Percentiles rank a stretch among this genome's conserved stretches.
Conservation (phyloP, 306 rosid species). For the Parietaria judaica region DNA sequence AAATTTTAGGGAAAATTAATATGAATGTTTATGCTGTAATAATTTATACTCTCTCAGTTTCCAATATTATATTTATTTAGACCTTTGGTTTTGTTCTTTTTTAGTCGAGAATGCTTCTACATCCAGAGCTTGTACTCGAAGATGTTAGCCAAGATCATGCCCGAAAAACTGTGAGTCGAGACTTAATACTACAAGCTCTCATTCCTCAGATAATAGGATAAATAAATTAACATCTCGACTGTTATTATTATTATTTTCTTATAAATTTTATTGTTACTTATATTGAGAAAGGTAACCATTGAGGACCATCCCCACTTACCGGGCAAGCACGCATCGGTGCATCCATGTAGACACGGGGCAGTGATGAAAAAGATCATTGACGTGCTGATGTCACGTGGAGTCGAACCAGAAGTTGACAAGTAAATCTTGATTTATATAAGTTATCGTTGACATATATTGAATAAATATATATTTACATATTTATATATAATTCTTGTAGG, state of each 20-base stretch:
- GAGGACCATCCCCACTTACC: slow-evolving; percentile 93
- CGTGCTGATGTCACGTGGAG: slow-evolving; percentile 90
- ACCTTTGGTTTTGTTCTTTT: too few relatives aligned
- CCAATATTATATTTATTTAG: too few relatives aligned
- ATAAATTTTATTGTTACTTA: too few relatives aligned
- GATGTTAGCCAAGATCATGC: slow-evolving; percentile 99
- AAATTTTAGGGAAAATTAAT: too few relatives aligned
- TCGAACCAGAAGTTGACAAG: slow-evolving; percentile 98
- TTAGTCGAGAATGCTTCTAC: slow-evolving; percentile 87
- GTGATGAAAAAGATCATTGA: slow-evolving; percentile 97
- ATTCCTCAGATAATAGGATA: not conserved
- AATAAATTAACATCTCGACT: not conserved
- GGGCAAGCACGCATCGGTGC: slow-evolving; percentile 95
- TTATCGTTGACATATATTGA: not conserved
- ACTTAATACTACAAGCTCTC: not conserved
- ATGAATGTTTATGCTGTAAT: too few relatives aligned
- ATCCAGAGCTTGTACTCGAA: slow-evolving; percentile 85
- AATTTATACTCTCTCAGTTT: too few relatives aligned
- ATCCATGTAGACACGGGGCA: slow-evolving; percentile 95
- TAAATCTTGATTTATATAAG: slow-evolving; percentile 15
- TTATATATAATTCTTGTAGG: slow-evolving; percentile 31
- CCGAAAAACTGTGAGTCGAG: slow-evolving; percentile 71
- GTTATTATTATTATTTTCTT: not conserved
- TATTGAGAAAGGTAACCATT: slow-evolving; percentile 62
- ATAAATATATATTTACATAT: not conserved